Evolutionary conservation across 148 eudicot genomes (phyloP).

Genomic region (Pouteria glomerata): DNA sequence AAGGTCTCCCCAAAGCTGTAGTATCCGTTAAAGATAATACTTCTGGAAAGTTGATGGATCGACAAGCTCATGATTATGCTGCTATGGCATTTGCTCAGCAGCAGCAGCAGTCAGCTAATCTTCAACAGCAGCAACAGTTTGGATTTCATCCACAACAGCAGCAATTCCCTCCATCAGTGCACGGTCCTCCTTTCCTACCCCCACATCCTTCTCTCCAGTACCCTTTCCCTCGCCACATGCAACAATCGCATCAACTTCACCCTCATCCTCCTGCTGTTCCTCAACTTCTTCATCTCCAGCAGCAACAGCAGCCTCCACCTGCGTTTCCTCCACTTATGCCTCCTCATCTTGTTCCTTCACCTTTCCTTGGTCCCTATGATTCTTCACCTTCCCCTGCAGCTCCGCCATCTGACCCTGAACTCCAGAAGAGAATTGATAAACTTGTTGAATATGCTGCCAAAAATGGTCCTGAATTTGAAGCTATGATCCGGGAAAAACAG

Average conservation of each 20-base stretch:
- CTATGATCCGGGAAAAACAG: conserved; percentile 82
- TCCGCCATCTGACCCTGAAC: conserved; percentile 87
- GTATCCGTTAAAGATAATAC: not conserved
- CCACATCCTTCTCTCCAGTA: conserved; percentile 81
- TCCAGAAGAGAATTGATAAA: conserved; percentile 87
- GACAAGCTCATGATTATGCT: conserved; percentile 77
- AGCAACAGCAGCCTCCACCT: conserved; percentile 67
- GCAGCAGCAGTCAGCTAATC: conserved; percentile 59
- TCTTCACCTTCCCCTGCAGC: conserved; percentile 71
- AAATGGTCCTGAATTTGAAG: conserved; percentile 94
- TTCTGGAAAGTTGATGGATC: conserved; percentile 52
- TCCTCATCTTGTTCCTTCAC: conserved; percentile 59
- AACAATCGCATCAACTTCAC: conserved; percentile 59
- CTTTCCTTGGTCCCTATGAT: conserved; percentile 65
- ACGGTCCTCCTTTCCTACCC: conserved; percentile 70
- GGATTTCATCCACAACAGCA: conserved; percentile 88
- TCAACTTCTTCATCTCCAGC: conserved; percentile 66
- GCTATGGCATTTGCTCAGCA: conserved; percentile 87
- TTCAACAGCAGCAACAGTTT: conserved; percentile 77
- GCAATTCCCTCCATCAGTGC: conserved; percentile 69
- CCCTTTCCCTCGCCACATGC: conserved; percentile 65
- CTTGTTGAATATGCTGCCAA: conserved; percentile 79
- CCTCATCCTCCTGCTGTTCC: conserved; percentile 59
- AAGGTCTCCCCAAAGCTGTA: not conserved
- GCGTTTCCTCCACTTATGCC: conserved; percentile 70